phyloP scores from a whole-genome alignment of 768 basidiomycete species.

The Leccinum pellstonianum region DNA sequence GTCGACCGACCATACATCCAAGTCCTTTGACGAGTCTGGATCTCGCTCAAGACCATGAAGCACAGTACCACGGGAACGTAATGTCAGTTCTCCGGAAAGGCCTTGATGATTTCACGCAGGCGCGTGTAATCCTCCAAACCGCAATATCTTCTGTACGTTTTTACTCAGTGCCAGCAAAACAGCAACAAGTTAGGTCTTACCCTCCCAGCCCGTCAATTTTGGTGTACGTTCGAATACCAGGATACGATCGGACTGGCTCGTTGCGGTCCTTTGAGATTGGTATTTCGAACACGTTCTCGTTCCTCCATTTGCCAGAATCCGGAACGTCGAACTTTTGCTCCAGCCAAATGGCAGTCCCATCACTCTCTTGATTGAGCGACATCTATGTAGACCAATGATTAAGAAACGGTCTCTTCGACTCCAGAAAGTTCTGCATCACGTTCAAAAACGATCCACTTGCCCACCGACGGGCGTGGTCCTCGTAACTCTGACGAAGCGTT shows the following conservation, averaged over 20 bases:
- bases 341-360: constrained; percentile 78
- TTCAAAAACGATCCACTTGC: constrained; percentile 66
- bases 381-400: constrained; percentile 66
- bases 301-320: constrained; percentile 58
- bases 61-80: constrained; percentile 63
- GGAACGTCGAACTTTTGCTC: constrained; percentile 75
- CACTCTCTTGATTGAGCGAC: constrained; percentile 68
- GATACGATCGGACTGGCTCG: constrained; percentile 36
- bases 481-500: constrained; percentile 54
- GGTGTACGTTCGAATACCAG: constrained; percentile 83
- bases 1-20: constrained; percentile 54
- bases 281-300: constrained; percentile 61
- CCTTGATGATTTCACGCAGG: constrained; percentile 61
- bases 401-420: constrained; percentile 30
- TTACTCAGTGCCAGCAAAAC: constrained; percentile 2
- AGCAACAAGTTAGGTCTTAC: constrained; percentile 35
- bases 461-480: constrained; percentile 73
- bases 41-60: constrained; percentile 53
- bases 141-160: constrained; percentile 56
- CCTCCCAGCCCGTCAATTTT: constrained; percentile 57
- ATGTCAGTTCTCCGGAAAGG: constrained; percentile 53
- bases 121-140: constrained; percentile 71
- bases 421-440: constrained; percentile 36
- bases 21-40: constrained; percentile 44
- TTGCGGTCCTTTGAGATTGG: constrained; percentile 30